Percentiles rank a stretch among this genome's conserved stretches.
phyloP scores from a whole-genome alignment of 140 eudicot genomes.

The Stevia rebaudiana region DNA sequence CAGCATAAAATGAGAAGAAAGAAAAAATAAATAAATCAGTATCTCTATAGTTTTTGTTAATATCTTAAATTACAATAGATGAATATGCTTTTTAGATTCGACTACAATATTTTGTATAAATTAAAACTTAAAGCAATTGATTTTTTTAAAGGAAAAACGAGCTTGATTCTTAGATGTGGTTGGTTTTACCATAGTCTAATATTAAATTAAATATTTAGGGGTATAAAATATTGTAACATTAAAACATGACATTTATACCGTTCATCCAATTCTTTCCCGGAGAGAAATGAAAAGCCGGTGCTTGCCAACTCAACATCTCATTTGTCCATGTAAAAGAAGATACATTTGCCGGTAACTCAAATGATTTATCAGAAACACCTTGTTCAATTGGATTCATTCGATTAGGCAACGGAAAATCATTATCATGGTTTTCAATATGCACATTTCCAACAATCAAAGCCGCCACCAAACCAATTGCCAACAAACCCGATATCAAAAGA shows the following conservation, averaged over 20 bases:
- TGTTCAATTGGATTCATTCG: constrained; percentile 29
- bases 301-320: constrained; percentile 52
- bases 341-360: constrained; percentile 21
- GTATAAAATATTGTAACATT: no score
- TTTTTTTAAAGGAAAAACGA: no score
- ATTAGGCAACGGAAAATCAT: constrained; percentile 10
- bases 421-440: constrained; percentile 13
- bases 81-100: no score
- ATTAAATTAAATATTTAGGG: no score
- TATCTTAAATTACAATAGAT: no score
- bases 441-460: constrained; percentile 33
- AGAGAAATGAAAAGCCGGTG: constrained; percentile 61
- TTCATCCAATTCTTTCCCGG: constrained; percentile 79
- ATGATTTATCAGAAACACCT: constrained; percentile 67
- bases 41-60: no score
- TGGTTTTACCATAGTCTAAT: no score
- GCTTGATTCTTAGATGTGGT: no score
- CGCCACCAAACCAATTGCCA: constrained; percentile 36
- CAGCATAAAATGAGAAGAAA: constrained; percentile 1
- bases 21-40: neutral
- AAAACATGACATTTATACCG: constrained; percentile 38
- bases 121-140: no score
- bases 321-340: constrained; percentile 47
- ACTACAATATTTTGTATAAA: no score
- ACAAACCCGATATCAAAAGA: constrained; percentile 28